A percentile compares a stretch with the other conserved stretches of the same genome.
Evolutionary conservation across 495 filamentous ascomycete genomes (phyloP).

Genomic region (Hypoxylon lenormandii): DNA sequence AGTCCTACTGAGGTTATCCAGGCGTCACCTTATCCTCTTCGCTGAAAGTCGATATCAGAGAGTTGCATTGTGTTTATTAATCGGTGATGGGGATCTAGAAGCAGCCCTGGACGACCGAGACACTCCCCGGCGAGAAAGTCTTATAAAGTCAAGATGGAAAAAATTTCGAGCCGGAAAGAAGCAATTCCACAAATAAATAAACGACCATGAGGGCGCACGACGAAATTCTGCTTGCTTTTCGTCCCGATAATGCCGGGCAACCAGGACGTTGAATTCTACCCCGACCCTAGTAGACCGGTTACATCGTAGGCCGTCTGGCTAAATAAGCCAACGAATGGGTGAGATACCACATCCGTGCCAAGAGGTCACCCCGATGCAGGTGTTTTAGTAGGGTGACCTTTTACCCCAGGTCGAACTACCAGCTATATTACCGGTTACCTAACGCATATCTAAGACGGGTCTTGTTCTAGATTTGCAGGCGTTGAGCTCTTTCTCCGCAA

Average conservation of each 20-base stretch:
- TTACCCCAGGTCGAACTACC: conserved; percentile 32
- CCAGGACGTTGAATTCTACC: conserved; percentile 30
- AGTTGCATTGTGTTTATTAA: conserved; percentile 17
- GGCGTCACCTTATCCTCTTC: neutral
- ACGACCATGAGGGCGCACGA: neutral
- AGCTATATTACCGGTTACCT: conserved; percentile 4
- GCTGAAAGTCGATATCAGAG: conserved; percentile 10
- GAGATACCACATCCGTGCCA: conserved; percentile 11
- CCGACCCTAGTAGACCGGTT: conserved; percentile 33
- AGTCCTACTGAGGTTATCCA: conserved; percentile 11
- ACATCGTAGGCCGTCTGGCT: conserved; percentile 31
- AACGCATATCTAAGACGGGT: conserved; percentile 27
- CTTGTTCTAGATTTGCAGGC: conserved; percentile 32
- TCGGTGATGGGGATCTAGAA: conserved; percentile 14
- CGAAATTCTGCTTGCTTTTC: conserved; percentile 16
- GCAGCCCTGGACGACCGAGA: neutral
- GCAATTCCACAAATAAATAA: conserved; percentile 1
- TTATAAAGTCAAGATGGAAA: neutral
- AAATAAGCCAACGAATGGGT: conserved; percentile 32
- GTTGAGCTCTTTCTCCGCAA: conserved; percentile 27
- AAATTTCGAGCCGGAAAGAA: conserved; percentile 4
- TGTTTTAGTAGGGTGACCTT: neutral
- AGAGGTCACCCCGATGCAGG: conserved; percentile 27
- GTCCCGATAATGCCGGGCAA: conserved; percentile 32
- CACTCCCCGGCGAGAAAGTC: neutral